phyloP scores from a whole-genome alignment of 1,284 basidiomycete genomes.

The Heterobasidion parviporum region DNA sequence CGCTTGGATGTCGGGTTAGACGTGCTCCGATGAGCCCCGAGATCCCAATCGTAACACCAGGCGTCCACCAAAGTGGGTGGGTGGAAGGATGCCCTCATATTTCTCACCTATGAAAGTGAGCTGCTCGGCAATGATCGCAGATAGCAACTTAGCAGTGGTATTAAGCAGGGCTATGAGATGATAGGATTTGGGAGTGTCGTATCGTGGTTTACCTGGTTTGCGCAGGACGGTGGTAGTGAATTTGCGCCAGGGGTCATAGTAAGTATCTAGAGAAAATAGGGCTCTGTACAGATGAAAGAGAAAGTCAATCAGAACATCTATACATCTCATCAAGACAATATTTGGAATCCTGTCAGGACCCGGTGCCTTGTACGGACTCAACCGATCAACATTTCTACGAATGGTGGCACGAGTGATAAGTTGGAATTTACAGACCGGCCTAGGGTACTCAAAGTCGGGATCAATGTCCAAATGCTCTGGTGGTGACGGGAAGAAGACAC shows the following conservation, averaged over 20 bases:
- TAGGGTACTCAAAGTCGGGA: conserved; percentile 10
- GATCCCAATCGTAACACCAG: too few species aligned
- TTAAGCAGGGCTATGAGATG: conserved; percentile 31
- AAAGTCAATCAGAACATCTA: conserved; percentile 16
- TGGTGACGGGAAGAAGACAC: conserved; percentile 24
- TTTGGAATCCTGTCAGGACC: conserved; percentile 28
- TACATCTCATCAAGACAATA: conserved; percentile 20
- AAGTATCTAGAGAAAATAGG: conserved; percentile 17
- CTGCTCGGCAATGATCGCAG: conserved; percentile 17
- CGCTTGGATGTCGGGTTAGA: too few species aligned
- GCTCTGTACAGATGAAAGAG: conserved; percentile 22
- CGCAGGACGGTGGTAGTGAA: conserved; percentile 26
- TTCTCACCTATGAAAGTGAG: conserved; percentile 16
- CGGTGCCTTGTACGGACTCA: conserved; percentile 26
- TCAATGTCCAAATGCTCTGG: background rate
- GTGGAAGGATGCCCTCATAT: conserved; percentile 16
- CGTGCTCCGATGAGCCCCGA: too few species aligned
- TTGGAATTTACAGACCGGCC: conserved; percentile 16
- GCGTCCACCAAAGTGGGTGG: conserved; percentile 29
- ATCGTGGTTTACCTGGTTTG: conserved; percentile 30
- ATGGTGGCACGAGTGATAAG: conserved; percentile 17
- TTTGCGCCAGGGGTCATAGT: conserved; percentile 23
- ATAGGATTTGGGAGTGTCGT: conserved; percentile 25
- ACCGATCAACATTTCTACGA: conserved; percentile 1
- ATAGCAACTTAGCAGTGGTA: conserved; percentile 26